These are phyloP conservation scores for Dendrobium nobile DNA, from an alignment of 106 monocot genomes.

Conservation along the genomic window DNA sequence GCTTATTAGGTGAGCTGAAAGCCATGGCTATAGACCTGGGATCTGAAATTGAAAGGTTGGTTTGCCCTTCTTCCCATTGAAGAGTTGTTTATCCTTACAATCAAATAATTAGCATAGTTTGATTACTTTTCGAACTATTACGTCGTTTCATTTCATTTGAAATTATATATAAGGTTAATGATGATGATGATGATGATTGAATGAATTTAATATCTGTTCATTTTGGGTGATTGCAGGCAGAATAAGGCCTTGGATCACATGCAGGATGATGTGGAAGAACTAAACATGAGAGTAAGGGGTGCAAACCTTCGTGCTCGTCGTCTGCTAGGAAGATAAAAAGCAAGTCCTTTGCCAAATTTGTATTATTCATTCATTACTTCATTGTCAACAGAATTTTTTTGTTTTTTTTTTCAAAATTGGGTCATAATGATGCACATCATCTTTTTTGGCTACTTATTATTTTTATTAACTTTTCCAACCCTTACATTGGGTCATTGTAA, in stretches of 20 bases:
- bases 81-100: background rate
- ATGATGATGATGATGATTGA: background rate
- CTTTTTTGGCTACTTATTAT: background rate
- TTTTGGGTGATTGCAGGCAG: constrained; percentile 37
- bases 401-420: background rate
- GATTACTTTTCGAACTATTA: background rate
- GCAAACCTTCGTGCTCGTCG: constrained; percentile 38
- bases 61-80: background rate
- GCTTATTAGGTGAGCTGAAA: constrained; percentile 49
- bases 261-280: constrained; percentile 48
- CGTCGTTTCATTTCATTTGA: background rate
- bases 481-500: background rate
- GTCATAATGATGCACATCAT: background rate
- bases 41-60: constrained; percentile 55
- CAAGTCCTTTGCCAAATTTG: too few species aligned
- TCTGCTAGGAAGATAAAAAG: constrained; percentile 37
- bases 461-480: background rate
- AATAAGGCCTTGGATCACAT: constrained; percentile 35
- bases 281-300: constrained; percentile 43
- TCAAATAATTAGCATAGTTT: too few species aligned
- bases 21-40: constrained; percentile 66
- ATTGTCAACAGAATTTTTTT: background rate
- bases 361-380: background rate
- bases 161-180: background rate
- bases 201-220: background rate